Evolutionary conservation across 2,329 filamentous ascomycete species (phyloP).

Genomic region (Phoma sp.): DNA sequence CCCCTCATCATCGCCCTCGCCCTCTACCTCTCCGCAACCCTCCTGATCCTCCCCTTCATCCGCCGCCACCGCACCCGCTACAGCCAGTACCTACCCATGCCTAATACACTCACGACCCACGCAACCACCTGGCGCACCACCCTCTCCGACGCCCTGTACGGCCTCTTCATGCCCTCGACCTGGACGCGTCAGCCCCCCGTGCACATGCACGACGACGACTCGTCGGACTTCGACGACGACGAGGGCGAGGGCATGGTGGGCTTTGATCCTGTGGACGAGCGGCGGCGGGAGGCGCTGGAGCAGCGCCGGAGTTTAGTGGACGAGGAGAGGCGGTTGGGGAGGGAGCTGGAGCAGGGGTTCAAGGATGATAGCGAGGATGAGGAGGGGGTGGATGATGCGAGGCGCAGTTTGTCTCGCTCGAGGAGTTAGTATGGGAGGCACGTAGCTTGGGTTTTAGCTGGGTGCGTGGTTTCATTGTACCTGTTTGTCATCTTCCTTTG

Average conservation of each 20-base stretch:
- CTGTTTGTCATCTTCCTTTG: too few relatives aligned
- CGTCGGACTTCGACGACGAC: constrained; percentile 50
- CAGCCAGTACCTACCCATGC: constrained; percentile 53
- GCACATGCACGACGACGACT: constrained; percentile 34
- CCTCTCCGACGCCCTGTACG: constrained; percentile 44
- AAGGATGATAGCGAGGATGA: constrained; percentile 75
- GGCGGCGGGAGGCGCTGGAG: constrained; percentile 49
- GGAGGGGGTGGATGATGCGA: constrained; percentile 31
- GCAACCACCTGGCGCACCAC: constrained; percentile 40
- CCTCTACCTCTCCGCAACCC: constrained; percentile 52
- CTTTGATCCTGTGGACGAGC: constrained; percentile 48
- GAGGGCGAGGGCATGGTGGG: constrained; percentile 57
- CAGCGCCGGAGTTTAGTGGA: constrained; percentile 52
- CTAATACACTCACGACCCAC: constrained; percentile 23
- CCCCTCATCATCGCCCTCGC: constrained; percentile 52
- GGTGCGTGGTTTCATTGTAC: too few relatives aligned
- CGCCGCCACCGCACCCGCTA: constrained; percentile 54
- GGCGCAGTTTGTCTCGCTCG: constrained; percentile 14
- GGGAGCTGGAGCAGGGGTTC: constrained; percentile 80
- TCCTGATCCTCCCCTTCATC: constrained; percentile 52
- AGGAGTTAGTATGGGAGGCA: neutral
- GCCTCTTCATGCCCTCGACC: constrained; percentile 43
- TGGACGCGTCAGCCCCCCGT: constrained; percentile 32
- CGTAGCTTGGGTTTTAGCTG: too few relatives aligned
- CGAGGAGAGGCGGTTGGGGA: constrained; percentile 69